These are phyloP conservation scores for Penicillium sp. DNA, from an alignment of 2,329 filamentous ascomycete species.

Conservation along the genomic window DNA sequence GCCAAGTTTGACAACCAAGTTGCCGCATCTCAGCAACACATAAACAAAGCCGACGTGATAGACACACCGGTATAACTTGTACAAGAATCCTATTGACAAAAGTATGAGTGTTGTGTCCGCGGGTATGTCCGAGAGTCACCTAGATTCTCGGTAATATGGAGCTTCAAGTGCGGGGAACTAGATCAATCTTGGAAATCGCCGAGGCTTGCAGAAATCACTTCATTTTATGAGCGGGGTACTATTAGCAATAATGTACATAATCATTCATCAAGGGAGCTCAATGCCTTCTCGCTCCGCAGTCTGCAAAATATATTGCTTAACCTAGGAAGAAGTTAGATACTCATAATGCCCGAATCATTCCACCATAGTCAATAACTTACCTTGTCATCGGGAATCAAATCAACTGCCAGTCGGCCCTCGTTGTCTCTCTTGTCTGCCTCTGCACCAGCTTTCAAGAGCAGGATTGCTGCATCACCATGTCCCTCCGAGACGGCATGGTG, in stretches of 20 bases:
- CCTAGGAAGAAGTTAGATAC: constrained; percentile 45
- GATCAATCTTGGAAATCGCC: neutral
- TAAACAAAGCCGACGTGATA: neutral
- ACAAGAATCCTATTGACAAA: too few relatives aligned
- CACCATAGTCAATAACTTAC: constrained; percentile 48
- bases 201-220: constrained; percentile 1
- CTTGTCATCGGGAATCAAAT: constrained; percentile 83
- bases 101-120: too few relatives aligned
- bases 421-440: constrained; percentile 75
- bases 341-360: neutral
- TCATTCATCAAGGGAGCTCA: constrained; percentile 48
- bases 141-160: neutral
- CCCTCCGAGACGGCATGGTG: constrained; percentile 70
- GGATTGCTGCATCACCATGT: constrained; percentile 76
- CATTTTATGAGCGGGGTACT: neutral
- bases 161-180: constrained; percentile 14
- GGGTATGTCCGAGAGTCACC: neutral
- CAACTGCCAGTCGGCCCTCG: constrained; percentile 71
- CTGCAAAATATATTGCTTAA: constrained; percentile 73
- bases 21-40: neutral
- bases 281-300: constrained; percentile 84
- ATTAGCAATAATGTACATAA: neutral
- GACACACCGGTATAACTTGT: too few relatives aligned
- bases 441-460: constrained; percentile 80
- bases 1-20: neutral